Evolutionary conservation across 1,284 basidiomycete species (phyloP).

Genomic region (Naganishia cerealis): DNA sequence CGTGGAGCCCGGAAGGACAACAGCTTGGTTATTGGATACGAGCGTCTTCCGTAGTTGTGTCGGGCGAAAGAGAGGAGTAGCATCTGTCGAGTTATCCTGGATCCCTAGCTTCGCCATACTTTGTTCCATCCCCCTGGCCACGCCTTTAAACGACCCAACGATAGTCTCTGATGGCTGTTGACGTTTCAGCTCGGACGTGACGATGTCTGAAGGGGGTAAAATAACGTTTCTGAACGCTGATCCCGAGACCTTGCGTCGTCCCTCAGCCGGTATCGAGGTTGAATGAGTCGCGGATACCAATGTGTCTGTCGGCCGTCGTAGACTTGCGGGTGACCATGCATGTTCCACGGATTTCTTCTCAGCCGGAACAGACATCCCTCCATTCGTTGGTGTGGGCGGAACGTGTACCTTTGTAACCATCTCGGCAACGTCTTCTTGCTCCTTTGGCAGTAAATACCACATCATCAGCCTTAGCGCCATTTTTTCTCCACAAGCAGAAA

Average conservation of each 20-base stretch:
- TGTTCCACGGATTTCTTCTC: background rate
- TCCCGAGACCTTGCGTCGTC: conserved; percentile 13
- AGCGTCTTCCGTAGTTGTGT: background rate
- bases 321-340: background rate
- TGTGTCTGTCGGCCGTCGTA: background rate
- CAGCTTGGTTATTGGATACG: background rate
- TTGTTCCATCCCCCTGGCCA: conserved; percentile 1
- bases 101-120: conserved; percentile 2
- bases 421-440: background rate
- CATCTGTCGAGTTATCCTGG: background rate
- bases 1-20: background rate
- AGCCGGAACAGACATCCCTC: background rate
- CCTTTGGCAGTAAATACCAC: background rate
- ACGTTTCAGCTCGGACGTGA: conserved; percentile 16
- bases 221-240: conserved; percentile 30
- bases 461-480: background rate
- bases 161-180: background rate
- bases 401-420: too few relatives aligned
- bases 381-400: background rate
- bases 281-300: background rate
- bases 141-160: background rate
- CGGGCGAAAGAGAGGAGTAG: background rate
- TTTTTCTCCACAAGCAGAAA: background rate
- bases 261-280: background rate
- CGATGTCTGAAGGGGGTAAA: conserved; percentile 14